These are phyloP conservation scores for Verticillium nonalfalfae DNA, from an alignment of 2,329 filamentous ascomycete genomes.

Conservation along the genomic window DNA sequence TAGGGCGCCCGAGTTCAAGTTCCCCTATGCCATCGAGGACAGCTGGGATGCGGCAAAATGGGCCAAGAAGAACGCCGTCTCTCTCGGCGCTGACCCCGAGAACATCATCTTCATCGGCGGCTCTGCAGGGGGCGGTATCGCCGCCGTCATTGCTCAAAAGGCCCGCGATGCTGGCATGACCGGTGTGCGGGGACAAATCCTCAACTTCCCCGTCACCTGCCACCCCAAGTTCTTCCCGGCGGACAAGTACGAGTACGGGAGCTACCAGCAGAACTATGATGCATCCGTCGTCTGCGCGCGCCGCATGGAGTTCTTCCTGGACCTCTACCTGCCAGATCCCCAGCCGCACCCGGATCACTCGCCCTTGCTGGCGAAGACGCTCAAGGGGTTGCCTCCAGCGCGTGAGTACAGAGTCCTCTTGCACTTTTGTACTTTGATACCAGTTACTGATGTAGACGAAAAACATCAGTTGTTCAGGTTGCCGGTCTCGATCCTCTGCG, in stretches of 20 bases:
- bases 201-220: constrained; percentile 26
- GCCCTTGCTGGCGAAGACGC: constrained; percentile 23
- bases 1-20: constrained; percentile 29
- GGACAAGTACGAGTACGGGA: constrained; percentile 26
- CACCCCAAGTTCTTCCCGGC: constrained; percentile 26
- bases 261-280: constrained; percentile 24
- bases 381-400: constrained; percentile 22
- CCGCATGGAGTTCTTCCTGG: constrained; percentile 26
- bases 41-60: constrained; percentile 28
- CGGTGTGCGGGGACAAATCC: constrained; percentile 24
- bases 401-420: constrained; percentile 16
- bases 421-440: neutral
- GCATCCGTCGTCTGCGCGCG: constrained; percentile 20
- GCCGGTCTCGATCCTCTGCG: constrained; percentile 27
- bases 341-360: constrained; percentile 20
- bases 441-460: neutral
- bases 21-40: constrained; percentile 26
- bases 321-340: constrained; percentile 22
- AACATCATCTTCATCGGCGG: constrained; percentile 27
- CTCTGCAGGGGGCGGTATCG: constrained; percentile 26
- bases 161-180: constrained; percentile 22
- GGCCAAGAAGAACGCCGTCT: constrained; percentile 21
- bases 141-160: constrained; percentile 19
- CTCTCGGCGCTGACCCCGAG: constrained; percentile 23
- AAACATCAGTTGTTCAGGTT: constrained; percentile 22